phyloP scores from a whole-genome alignment of 2,329 filamentous ascomycete genomes.

The Exophiala sp. region DNA sequence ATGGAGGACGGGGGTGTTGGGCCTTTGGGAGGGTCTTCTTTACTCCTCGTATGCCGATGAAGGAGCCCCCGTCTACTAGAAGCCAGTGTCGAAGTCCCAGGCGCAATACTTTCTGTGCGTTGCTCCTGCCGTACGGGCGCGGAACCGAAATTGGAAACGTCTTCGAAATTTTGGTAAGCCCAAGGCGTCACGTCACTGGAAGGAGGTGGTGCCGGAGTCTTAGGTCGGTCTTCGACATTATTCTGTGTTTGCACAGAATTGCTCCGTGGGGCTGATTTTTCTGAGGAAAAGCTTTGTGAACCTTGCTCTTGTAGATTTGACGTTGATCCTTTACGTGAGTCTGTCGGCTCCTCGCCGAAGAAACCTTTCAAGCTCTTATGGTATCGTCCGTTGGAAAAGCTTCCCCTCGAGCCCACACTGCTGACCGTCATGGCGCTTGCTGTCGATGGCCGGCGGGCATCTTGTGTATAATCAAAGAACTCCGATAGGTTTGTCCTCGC shows the following conservation, averaged over 20 bases:
- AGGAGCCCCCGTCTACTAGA: conserved; percentile 41
- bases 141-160: conserved; percentile 32
- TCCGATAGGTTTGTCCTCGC: conserved; percentile 55
- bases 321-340: conserved; percentile 38
- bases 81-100: conserved; percentile 53
- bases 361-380: conserved; percentile 84
- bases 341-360: conserved; percentile 84
- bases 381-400: conserved; percentile 64
- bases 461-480: conserved; percentile 59
- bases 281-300: conserved; percentile 57
- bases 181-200: conserved; percentile 95
- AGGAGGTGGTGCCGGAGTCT: conserved; percentile 65
- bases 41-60: conserved; percentile 56
- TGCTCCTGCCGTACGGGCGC: conserved; percentile 29
- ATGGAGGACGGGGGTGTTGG: conserved; percentile 43
- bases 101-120: conserved; percentile 62
- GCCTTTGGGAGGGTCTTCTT: conserved; percentile 51
- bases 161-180: conserved; percentile 81
- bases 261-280: conserved; percentile 58
- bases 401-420: conserved; percentile 76
- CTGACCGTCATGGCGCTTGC: conserved; percentile 84
- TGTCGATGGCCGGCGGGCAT: conserved; percentile 79
- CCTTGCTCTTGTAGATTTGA: conserved; percentile 56
- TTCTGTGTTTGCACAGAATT: conserved; percentile 73
- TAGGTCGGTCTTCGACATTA: conserved; percentile 39